Base-by-base conservation (phyloP, 1,284 basidiomycete species). In the Malassezia equina region DNA sequence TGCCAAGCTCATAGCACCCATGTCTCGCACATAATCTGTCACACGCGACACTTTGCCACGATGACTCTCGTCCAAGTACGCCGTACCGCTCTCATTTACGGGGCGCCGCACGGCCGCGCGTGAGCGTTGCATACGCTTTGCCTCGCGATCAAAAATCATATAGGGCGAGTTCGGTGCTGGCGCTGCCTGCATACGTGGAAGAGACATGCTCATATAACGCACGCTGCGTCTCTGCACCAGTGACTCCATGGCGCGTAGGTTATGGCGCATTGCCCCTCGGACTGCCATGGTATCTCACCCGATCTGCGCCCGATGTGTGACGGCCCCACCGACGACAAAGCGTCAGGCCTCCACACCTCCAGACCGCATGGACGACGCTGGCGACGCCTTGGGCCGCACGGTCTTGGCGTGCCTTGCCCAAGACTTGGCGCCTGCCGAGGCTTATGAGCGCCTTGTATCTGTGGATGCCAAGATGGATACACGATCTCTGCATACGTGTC, bases 21-120 rank as follows among this genome's bases (percentile, higher is more conserved):
- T 90, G 53, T 89, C 82, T 27, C 89, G 82, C 19, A 99, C 79
- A 75, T 98, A 98, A 78, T 98, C 94, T 0, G 94, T 89, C 0
- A 83, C 81, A 60, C 83, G 80, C 66, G 84, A 90, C 40, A 80
- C 79, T 34, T 65, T 58, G 7, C 65, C 65, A 7, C 67, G 65
- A 9, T 50, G 59, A 32, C 60, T 40, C 24, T 61, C 62, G 17
- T 61, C 65, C 3, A 47, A 53, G 1, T 49, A 55, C 15, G 31
- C 33, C 21, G 47, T 51, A 3, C 59, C 53, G 29, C 51, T 29
- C 12, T 42, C 48, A 27, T 77, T 74, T 12, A 83, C 83, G 29
- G 77, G 80, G 42, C 81, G 80, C 46, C 78, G 80, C 41, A 68
- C 55, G 1, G 82, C 86, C 1, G 90, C 85, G 11, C 84, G 80